Base-by-base conservation (phyloP, 495 filamentous ascomycete genomes). In the Lentithecium fluviatile region DNA sequence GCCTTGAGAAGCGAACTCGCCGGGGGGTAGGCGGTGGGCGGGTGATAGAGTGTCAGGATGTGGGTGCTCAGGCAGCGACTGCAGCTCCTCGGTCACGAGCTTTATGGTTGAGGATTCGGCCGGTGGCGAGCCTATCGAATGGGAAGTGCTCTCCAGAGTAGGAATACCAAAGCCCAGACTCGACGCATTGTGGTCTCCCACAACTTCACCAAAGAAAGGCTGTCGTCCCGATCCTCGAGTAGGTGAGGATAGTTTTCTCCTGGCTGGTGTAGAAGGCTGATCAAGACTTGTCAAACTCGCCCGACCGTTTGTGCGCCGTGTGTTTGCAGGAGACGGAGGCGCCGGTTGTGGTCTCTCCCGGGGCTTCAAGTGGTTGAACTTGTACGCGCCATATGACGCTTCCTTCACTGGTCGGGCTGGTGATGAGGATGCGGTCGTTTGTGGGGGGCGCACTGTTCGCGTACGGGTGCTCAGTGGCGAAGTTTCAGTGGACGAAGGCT, bases 131-230 rank as follows among this genome's bases (percentile, higher is more conserved):
- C 5, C 20, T 29, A 23, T 3, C 17, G 19, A 7, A 53, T 32
- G 29, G 29, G 29, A 32, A 32, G 29, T 32, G 29, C 29, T 21
- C 13, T 50, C 52, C 24, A 32, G 45, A 34, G 12, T 50, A 11
- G 45, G 51, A 19, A 69, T 69, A n/a, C 66, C 66, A 49, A 52
- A 69, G 10, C 66, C 66, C 7, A 62, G 62, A 13, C 29, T 55
- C 26, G 48, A 20, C 15, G 32, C 46, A 34, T 57, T 56, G 48
- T 68, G 60, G 8, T 64, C 56, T 34, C 56, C 60, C 11, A 68
- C 52, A 5, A 68, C 65, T 52, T 68, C 65, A 23, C 65, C 65
- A 54, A 68, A 68, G 32, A 68, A 68, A 8, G 60, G 65, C 47
- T 53, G 55, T 24, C 65, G 55, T 21, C 12, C 23, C 19, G 59